phyloP scores from a whole-genome alignment of 495 filamentous ascomycete genomes.

The Lasiosphaeria miniovina region DNA sequence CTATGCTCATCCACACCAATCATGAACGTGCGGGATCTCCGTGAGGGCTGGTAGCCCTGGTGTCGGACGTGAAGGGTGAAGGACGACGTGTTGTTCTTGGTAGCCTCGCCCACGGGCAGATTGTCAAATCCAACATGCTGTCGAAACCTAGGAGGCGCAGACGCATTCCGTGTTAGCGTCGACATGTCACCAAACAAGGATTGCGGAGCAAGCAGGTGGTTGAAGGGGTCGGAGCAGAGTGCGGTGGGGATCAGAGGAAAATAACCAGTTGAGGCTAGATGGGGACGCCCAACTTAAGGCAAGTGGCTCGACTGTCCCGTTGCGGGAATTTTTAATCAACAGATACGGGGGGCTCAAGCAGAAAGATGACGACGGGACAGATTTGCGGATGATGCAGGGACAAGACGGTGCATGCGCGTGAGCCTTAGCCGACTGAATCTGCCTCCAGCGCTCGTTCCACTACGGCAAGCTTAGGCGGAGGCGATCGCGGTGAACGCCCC shows the following conservation, averaged over 20 bases:
- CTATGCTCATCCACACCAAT: slow-evolving; percentile 92
- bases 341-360: neutral
- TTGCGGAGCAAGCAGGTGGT: neutral
- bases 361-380: neutral
- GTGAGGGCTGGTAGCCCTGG: slow-evolving; percentile 79
- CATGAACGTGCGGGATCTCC: slow-evolving; percentile 85
- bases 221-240: neutral
- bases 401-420: slow-evolving; percentile 19
- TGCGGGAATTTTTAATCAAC: slow-evolving; percentile 19
- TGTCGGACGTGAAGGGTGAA: slow-evolving; percentile 87
- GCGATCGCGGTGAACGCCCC: slow-evolving; percentile 1
- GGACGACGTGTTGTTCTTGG: slow-evolving; percentile 75
- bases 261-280: neutral
- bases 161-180: slow-evolving; percentile 37
- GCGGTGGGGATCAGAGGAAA: neutral
- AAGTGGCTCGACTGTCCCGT: slow-evolving; percentile 4
- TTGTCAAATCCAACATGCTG: slow-evolving; percentile 88
- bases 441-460: slow-evolving; percentile 2
- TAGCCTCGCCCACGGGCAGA: slow-evolving; percentile 62
- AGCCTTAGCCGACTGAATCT: slow-evolving; percentile 12
- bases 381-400: slow-evolving; percentile 11
- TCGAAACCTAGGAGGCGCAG: slow-evolving; percentile 50
- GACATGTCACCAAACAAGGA: slow-evolving; percentile 34
- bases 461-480: neutral
- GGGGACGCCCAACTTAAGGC: neutral